Conservation (phyloP, 768 basidiomycete genomes). For the Lactifluus pinguis region DNA sequence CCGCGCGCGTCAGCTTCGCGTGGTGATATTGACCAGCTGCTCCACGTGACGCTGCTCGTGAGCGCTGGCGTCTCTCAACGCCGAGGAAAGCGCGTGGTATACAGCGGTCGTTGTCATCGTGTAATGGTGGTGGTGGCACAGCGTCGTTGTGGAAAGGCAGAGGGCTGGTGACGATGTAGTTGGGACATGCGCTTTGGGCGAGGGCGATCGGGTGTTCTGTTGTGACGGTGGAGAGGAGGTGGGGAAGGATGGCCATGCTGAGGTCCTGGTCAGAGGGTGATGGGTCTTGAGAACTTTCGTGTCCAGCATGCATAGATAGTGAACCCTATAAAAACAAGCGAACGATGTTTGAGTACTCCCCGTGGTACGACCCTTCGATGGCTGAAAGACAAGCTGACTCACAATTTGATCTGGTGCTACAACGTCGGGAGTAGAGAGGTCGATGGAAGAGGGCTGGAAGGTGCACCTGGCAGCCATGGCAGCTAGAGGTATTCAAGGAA, state of each 20-base stretch:
- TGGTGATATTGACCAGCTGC: not conserved
- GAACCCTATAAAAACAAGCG: not conserved
- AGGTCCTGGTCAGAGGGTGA: not conserved
- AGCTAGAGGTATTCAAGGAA: not conserved
- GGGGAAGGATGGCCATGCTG: not conserved
- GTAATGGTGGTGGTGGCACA: not conserved
- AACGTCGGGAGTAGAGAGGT: not conserved
- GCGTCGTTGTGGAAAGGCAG: not conserved
- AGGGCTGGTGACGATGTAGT: not conserved
- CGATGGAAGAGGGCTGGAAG: not conserved
- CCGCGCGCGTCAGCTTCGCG: conserved; percentile 3
- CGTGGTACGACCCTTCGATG: too few species aligned
- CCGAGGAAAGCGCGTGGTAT: conserved; percentile 4
- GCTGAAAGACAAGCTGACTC: not conserved
- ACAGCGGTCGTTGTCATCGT: not conserved
- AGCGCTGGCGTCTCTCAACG: conserved; percentile 6
- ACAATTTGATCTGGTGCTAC: not conserved
- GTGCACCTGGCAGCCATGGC: not conserved
- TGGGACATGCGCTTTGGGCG: conserved; percentile 1
- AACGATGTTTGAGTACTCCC: not conserved
- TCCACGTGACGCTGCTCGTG: not conserved
- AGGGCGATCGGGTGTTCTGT: not conserved
- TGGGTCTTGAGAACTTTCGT: not conserved
- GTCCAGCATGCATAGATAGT: not conserved
- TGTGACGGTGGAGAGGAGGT: not conserved